phyloP scores from a whole-genome alignment of 2,329 filamentous ascomycete species.

The Fusarium sp. region DNA sequence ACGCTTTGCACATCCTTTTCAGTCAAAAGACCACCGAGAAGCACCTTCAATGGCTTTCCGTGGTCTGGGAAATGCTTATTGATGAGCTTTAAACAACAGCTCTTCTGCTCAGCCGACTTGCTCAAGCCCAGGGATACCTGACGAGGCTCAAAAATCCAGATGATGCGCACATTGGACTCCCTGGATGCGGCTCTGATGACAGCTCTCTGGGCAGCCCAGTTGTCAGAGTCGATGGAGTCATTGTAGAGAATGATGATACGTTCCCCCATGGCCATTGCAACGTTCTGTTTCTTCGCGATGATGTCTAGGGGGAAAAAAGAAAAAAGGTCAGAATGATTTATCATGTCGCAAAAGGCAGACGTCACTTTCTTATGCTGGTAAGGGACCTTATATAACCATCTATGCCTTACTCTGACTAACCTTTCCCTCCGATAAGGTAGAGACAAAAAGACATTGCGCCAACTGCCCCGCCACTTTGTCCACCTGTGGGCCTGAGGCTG shows the following conservation, averaged over 20 bases:
- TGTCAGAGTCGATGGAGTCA: slow-evolving; percentile 45
- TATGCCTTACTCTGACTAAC: too few species aligned
- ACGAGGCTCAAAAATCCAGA: slow-evolving; percentile 44
- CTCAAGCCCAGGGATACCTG: slow-evolving; percentile 37
- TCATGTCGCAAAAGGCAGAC: too few species aligned
- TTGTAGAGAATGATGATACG: slow-evolving; percentile 42
- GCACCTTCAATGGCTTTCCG: slow-evolving; percentile 31
- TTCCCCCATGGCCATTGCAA: slow-evolving; percentile 22
- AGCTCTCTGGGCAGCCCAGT: slow-evolving; percentile 39
- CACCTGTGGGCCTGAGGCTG: too few species aligned
- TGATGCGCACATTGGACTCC: slow-evolving; percentile 18
- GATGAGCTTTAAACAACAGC: slow-evolving; percentile 29
- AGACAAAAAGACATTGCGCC: too few species aligned
- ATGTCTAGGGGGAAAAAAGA: too few species aligned
- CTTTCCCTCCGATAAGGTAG: too few species aligned
- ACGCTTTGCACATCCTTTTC: slow-evolving; percentile 28
- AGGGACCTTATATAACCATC: too few species aligned
- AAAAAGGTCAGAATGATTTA: too few species aligned
- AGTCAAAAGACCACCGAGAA: slow-evolving; percentile 35
- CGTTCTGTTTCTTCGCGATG: too few species aligned
- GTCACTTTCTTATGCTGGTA: too few species aligned
- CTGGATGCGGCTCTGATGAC: slow-evolving; percentile 23
- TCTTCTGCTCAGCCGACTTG: slow-evolving; percentile 27
- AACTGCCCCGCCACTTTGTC: too few species aligned
- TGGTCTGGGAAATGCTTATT: slow-evolving; percentile 23